Evolutionary conservation across 805 yeast genomes (phyloP), one percentile per base, ranked within the genome.

Genomic region (Tetrapisispora namnaoensis): DNA sequence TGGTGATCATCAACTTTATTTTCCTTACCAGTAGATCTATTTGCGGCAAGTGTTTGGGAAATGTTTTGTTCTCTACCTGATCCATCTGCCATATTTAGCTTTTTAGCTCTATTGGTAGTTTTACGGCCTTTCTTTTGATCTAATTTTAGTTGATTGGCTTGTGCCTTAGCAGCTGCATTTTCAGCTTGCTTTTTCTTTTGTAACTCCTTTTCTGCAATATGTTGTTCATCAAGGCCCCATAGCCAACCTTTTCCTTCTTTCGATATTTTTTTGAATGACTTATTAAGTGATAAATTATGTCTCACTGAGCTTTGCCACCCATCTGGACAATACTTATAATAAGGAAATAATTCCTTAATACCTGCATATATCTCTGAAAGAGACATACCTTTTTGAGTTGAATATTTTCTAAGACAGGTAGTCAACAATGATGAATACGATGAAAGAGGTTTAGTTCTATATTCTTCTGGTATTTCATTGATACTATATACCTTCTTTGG

Each of bases 291-390:
- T 37, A 93, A 72, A 58, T 89, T 90, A 68, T 93, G 99, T 46
- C 95, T 77, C 18, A 93, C 95, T 0, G 95, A 80, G 60, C 86
- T 83, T 69, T 93, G 99, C 99, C 99, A 93, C 2, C 98, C 98
- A 65, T 89, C 95, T 0, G 95, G 91, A 59, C 97, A 90, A 67
- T 87, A 91, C 58, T 82, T 78, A 68, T 87, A 93, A 69, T 86
- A 93, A 2, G 98, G 98, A 66, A 84, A 91, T 13, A 86, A 66
- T 41, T 86, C 95, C 65, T 86, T 85, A 44, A 93, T 89, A 1
- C 88, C 86, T 47, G 83, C 84, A 66, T 88, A 84, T 42, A 93
- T 87, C 53, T 90, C 97, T 0, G 89, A 80, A 39, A 85, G 69
- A 1, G 90, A 80, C 79, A 88, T 78, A 24, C 96, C 96, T 44